These are phyloP conservation scores for Candolleomyces aberdarensis DNA, from an alignment of 768 basidiomycete genomes.

Conservation along the genomic window DNA sequence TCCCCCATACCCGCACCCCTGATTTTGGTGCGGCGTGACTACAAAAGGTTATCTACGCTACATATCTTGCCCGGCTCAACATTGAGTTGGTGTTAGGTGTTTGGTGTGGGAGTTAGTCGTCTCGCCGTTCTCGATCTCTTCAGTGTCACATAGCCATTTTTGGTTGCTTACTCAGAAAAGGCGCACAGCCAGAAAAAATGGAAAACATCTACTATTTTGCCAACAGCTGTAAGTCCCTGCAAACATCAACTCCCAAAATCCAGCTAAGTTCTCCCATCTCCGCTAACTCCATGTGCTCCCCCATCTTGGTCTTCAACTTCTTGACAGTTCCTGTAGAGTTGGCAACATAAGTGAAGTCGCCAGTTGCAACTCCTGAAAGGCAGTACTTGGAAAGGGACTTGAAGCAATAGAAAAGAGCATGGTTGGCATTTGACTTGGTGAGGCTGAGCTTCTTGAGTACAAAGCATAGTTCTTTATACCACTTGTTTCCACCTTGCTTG, in stretches of 20 bases:
- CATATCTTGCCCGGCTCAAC: no score
- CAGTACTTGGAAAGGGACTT: constrained; percentile 23
- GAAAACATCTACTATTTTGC: no score
- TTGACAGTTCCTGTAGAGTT: neutral
- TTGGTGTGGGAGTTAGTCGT: no score
- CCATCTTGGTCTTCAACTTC: neutral
- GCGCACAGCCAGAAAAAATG: no score
- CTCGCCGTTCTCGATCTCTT: no score
- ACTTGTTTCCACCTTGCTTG: constrained; percentile 23
- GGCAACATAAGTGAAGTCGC: constrained; percentile 8
- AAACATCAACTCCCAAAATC: constrained; percentile 25
- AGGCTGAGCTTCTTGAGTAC: constrained; percentile 9
- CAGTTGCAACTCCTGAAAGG: constrained; percentile 15
- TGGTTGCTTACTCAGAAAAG: no score
- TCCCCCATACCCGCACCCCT: no score
- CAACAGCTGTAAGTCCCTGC: constrained; percentile 13
- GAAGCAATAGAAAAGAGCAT: constrained; percentile 9
- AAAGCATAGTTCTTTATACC: constrained; percentile 5
- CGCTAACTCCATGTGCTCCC: constrained; percentile 14
- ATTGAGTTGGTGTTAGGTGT: no score
- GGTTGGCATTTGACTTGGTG: constrained; percentile 4
- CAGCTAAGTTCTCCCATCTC: constrained; percentile 25
- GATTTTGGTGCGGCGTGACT: no score
- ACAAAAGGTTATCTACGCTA: no score
- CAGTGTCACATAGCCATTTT: no score